Evolutionary conservation across 2,329 filamentous ascomycete species (phyloP), one percentile per base, ranked within the genome.

Genomic region (Curvularia hawaiiensis): DNA sequence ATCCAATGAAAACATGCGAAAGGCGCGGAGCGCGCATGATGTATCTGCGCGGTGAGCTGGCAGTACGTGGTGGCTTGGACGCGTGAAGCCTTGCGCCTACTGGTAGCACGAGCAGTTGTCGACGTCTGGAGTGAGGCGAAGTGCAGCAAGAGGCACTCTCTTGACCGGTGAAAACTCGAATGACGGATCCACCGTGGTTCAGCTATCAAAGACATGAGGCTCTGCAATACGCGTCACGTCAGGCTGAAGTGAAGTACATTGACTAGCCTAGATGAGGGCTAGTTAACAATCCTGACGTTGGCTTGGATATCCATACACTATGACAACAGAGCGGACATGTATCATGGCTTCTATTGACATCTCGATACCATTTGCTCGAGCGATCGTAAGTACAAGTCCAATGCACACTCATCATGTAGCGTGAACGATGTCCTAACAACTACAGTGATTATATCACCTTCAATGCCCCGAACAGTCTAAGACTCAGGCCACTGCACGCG

Each of bases 21-120:
- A 6, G 33, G 35, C 31, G 18, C 26, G 40, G 30, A n/a, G 47
- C 26, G 22, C 41, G 41, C 41, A 52, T 45, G 30, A 16, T 9
- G 31, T 41, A 28, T 41, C 41, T 39, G 24, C 18, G 35, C 8
- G 46, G 8, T 52, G 53, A 52, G 33, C 30, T 47, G 41, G 53
- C 33, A 16, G 53, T 48, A 41, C 41, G 6, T 35, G 31, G 39
- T 43, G 58, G 58, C 58, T 58, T 52, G 22, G 45, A 24, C 30
- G 22, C 46, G n/a, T 40, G 28, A 43, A 26, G 39, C 18, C 49
- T 35, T 14, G 5, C 31, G 22, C 22, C 22, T 16, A 26, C 2
- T 28, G 14, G 3, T 39, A 39, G 9, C 20, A 18, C 14, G 10
- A 7, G 50, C 30, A 40, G 30, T 40, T 38, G 8, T 22, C 11